Evolutionary conservation across 306 rosid genomes (phyloP), one percentile per base, ranked within the genome.

Genomic region (Erythrophleum fordii): DNA sequence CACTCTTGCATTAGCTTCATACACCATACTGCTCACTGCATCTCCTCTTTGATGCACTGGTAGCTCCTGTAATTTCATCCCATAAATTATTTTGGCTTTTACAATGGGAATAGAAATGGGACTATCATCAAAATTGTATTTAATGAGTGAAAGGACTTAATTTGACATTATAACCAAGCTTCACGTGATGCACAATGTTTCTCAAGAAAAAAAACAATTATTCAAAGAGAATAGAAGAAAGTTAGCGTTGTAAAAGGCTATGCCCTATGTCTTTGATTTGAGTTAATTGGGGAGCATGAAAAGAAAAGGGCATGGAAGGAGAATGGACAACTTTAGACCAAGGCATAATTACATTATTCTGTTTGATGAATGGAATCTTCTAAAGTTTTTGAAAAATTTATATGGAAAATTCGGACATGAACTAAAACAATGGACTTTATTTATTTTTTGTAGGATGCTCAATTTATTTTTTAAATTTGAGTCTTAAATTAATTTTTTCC

Each of bases 11-110:
- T 91, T 93, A 2, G 98, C 98, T 66, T 93, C 98, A 44, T 93
- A 93, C 37, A 93, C 98, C 87, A 93, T 91, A 85, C 97, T 91
- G 25, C 95, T 93, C 55, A 93, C 98, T 6, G 98, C 97, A 75
- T 93, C 98, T 31, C 95, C 94, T 48, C 98, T 73, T 69, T 93
- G 97, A 81, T 89, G 87, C 80, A 71, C 67, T 23, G 93, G 97
- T 69, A 93, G 75, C 79, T 91, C 98, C 98, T 93, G 87, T 16
- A 3, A 28, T 26, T 26, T n/a, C 6, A 11, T 12, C 51, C 42
- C 42, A 37, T 37, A 37, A 37, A 37, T 37, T 5, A 37, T 37
- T 37, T 37, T 37, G 1, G 6, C 5, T 37, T 37, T 7, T 37
- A 4, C 5, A 0, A 37, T 59, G 10, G 18, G 26, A 26, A 59